Percentiles rank a stretch among this genome's conserved stretches.
Evolutionary conservation across 2,329 filamentous ascomycete genomes (phyloP).

Genomic region (Fusarium drepaniforme): DNA sequence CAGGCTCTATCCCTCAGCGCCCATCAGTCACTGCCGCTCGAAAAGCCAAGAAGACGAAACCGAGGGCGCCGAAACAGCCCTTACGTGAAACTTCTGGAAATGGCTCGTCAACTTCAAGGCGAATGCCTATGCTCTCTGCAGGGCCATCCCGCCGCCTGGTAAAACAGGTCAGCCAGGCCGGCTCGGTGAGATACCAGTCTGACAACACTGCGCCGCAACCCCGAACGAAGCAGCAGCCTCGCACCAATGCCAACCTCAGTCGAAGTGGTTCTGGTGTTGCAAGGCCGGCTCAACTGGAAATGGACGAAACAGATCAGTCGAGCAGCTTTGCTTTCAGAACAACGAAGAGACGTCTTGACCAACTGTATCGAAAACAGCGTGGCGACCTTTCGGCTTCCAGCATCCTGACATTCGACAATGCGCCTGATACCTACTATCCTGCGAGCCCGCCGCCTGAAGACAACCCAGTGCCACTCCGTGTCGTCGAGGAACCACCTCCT

Average conservation of each 20-base stretch:
- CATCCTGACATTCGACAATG: constrained; percentile 30
- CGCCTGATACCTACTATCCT: constrained; percentile 26
- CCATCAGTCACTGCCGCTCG: constrained; percentile 46
- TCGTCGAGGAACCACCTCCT: constrained; percentile 13
- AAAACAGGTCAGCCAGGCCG: constrained; percentile 45
- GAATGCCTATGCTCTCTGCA: not conserved
- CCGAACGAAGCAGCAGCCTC: constrained; percentile 4
- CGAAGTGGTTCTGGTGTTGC: constrained; percentile 33
- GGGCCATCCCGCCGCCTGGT: constrained; percentile 43
- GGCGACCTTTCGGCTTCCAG: constrained; percentile 43
- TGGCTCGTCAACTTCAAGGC: constrained; percentile 11
- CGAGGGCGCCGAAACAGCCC: constrained; percentile 22
- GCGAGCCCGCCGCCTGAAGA: constrained; percentile 42
- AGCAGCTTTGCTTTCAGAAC: constrained; percentile 58
- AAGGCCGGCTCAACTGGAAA: constrained; percentile 70
- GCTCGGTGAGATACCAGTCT: constrained; percentile 43
- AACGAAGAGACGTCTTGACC: constrained; percentile 67
- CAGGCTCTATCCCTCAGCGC: constrained; percentile 62
- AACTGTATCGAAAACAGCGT: constrained; percentile 59
- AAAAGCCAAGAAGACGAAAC: constrained; percentile 23
- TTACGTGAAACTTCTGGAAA: constrained; percentile 43
- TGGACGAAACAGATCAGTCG: constrained; percentile 51
- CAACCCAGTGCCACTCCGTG: constrained; percentile 36
- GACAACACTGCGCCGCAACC: not conserved
- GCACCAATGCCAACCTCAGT: constrained; percentile 3